Evolutionary conservation across 768 basidiomycete genomes (phyloP).

Genomic region (Coprinopsis sp.): DNA sequence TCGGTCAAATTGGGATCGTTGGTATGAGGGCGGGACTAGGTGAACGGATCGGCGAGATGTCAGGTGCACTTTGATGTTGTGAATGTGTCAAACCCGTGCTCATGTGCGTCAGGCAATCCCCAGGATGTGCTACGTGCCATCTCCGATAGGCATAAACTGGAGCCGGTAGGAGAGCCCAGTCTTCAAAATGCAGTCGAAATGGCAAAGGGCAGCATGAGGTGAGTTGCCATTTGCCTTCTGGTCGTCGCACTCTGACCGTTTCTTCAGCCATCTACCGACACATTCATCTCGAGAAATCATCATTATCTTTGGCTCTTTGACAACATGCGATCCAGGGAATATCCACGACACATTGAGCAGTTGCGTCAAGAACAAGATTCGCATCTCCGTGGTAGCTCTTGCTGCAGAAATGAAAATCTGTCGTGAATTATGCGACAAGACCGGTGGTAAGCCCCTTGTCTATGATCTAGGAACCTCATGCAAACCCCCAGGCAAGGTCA

Average conservation of each 20-base stretch:
- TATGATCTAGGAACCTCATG: neutral
- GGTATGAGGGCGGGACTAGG: slow-evolving; percentile 90
- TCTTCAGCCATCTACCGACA: slow-evolving; percentile 84
- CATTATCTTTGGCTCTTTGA: slow-evolving; percentile 91
- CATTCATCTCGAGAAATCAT: slow-evolving; percentile 96
- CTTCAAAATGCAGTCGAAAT: slow-evolving; percentile 97
- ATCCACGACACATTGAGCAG: slow-evolving; percentile 92
- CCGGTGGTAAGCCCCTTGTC: slow-evolving; percentile 64
- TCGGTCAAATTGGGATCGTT: slow-evolving; percentile 94
- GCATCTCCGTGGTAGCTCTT: slow-evolving; percentile 89
- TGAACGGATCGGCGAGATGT: slow-evolving; percentile 88
- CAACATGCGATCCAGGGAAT: slow-evolving; percentile 95
- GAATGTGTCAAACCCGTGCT: slow-evolving; percentile 1
- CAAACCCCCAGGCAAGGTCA: slow-evolving; percentile 42
- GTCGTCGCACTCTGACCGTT: slow-evolving; percentile 7
- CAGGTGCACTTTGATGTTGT: slow-evolving; percentile 52
- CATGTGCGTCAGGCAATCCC: slow-evolving; percentile 69
- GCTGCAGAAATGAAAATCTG: slow-evolving; percentile 99
- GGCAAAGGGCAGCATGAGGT: slow-evolving; percentile 93
- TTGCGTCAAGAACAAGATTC: slow-evolving; percentile 77
- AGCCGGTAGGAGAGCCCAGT: slow-evolving; percentile 90
- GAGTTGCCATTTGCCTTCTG: neutral
- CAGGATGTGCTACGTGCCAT: slow-evolving; percentile 91
- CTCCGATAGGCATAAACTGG: slow-evolving; percentile 80
- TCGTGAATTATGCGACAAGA: slow-evolving; percentile 84